Evolutionary conservation across 305 asterid genomes (phyloP).

Genomic region (Solanum chacoense): DNA sequence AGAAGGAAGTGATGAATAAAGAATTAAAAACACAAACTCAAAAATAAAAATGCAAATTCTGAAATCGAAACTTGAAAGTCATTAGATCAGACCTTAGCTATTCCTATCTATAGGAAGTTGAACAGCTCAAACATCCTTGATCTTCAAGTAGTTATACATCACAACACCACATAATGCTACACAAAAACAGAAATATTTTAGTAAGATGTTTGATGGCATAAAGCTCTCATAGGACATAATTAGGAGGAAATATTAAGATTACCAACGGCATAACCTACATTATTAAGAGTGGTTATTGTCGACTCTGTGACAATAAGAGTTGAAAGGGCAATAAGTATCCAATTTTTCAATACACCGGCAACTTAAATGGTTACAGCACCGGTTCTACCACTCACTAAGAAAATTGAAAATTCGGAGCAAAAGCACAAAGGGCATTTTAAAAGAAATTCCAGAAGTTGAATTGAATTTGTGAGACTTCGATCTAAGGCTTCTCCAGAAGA

Average conservation of each 20-base stretch:
- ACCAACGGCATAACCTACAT: background rate
- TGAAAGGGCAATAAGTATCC: background rate
- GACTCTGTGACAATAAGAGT: background rate
- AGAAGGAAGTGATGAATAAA: background rate
- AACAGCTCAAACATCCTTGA: slow-evolving; percentile 34
- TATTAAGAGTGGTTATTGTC: background rate
- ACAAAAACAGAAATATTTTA: background rate
- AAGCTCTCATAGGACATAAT: background rate
- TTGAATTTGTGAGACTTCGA: background rate
- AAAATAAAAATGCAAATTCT: background rate
- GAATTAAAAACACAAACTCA: background rate
- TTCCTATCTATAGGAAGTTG: slow-evolving; percentile 34
- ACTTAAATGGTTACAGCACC: background rate
- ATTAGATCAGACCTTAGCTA: slow-evolving; percentile 28
- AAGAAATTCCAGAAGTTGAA: background rate
- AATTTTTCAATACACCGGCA: background rate
- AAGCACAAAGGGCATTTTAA: background rate
- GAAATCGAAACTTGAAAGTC: background rate
- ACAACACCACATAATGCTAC: slow-evolving; percentile 42
- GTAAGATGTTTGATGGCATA: background rate
- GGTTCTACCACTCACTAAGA: background rate
- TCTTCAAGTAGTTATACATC: slow-evolving; percentile 48
- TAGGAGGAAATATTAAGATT: background rate
- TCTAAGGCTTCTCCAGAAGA: background rate
- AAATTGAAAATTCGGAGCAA: background rate